Conservation (phyloP, 2,329 filamentous ascomycete genomes). For the Cytospora piceae region DNA sequence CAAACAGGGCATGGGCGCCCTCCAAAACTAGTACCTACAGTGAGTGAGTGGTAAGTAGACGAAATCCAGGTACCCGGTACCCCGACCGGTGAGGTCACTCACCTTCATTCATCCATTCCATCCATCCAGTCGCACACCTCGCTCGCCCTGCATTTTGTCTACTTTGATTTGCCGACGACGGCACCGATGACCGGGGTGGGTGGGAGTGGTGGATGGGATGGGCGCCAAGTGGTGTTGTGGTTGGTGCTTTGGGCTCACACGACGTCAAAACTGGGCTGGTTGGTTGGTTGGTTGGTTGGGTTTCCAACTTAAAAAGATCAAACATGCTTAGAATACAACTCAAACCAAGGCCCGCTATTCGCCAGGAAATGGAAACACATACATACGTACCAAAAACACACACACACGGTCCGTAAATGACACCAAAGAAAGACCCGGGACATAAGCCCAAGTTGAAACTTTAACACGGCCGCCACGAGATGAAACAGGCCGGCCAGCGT, state of each 20-base stretch:
- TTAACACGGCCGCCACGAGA: slow-evolving; percentile 1
- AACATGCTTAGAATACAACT: background rate
- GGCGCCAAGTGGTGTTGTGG: background rate
- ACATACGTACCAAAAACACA: too few species aligned
- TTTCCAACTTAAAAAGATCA: background rate
- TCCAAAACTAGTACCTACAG: background rate
- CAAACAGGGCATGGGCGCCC: background rate
- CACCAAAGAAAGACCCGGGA: background rate
- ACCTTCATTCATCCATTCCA: background rate
- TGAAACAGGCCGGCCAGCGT: background rate
- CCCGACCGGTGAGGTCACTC: background rate
- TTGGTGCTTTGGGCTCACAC: background rate
- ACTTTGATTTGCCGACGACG: background rate
- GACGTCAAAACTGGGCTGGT: too few species aligned
- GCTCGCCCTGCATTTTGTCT: background rate
- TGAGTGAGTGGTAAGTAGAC: too few species aligned
- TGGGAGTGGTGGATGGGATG: background rate
- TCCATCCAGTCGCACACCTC: background rate
- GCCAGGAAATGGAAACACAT: background rate
- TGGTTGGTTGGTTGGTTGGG: too few species aligned
- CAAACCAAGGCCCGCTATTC: background rate
- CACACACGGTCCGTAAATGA: background rate
- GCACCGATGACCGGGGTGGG: background rate
- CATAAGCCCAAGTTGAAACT: too few species aligned
- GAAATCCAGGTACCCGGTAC: background rate